phyloP scores from a whole-genome alignment of 2,329 filamentous ascomycete genomes.

The Monosporascus sp. region DNA sequence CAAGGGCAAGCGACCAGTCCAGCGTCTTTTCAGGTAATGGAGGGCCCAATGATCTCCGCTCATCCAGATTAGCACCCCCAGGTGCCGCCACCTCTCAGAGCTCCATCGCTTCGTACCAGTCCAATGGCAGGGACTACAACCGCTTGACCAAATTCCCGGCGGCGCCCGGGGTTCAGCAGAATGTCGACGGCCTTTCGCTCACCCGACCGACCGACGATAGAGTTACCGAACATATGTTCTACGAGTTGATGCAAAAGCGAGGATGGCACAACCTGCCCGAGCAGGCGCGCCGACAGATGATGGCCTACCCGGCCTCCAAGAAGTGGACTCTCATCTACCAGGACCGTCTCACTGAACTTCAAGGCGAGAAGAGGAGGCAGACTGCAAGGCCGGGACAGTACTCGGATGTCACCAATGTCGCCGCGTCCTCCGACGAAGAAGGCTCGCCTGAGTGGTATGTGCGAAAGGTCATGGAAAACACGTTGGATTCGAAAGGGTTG shows the following conservation, averaged over 20 bases:
- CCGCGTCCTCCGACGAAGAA: slow-evolving; percentile 83
- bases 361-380: slow-evolving; percentile 83
- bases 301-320: slow-evolving; percentile 87
- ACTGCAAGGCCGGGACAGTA: slow-evolving; percentile 69
- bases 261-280: slow-evolving; percentile 97
- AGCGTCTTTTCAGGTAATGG: slow-evolving; percentile 54
- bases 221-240: slow-evolving; percentile 84
- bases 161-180: slow-evolving; percentile 23
- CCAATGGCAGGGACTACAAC: slow-evolving; percentile 50
- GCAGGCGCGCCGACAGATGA: slow-evolving; percentile 90
- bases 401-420: slow-evolving; percentile 57
- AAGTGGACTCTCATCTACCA: slow-evolving; percentile 98
- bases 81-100: slow-evolving; percentile 52
- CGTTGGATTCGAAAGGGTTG: slow-evolving; percentile 83
- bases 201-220: slow-evolving; percentile 73
- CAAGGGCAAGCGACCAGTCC: slow-evolving; percentile 41
- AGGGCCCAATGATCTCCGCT: slow-evolving; percentile 42
- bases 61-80: slow-evolving; percentile 46
- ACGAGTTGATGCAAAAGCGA: slow-evolving; percentile 92
- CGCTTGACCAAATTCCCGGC: slow-evolving; percentile 50
- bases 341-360: slow-evolving; percentile 86
- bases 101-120: slow-evolving; percentile 43
- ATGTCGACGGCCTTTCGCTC: slow-evolving; percentile 53
- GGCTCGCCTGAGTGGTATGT: slow-evolving; percentile 98
- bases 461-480: slow-evolving; percentile 92